These are phyloP conservation scores for Pichia sp. DNA, from an alignment of 1,139 yeast species.

Conservation along the genomic window DNA sequence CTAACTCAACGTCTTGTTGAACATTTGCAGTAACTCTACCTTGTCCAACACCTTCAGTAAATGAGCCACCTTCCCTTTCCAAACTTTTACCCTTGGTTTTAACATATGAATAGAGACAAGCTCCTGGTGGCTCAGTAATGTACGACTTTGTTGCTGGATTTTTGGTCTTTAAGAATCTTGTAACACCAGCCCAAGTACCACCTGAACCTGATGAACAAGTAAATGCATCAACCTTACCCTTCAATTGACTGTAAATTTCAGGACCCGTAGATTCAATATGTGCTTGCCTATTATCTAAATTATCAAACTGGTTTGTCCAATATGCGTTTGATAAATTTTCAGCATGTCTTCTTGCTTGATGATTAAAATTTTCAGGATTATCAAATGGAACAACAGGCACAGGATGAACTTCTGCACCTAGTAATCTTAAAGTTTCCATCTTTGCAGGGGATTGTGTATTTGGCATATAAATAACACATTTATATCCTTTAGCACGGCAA, in stretches of 20 bases:
- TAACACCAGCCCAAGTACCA: slow-evolving; percentile 80
- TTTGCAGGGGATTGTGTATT: slow-evolving; percentile 77
- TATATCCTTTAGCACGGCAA: slow-evolving; percentile 76
- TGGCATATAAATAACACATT: slow-evolving; percentile 84
- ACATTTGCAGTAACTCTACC: slow-evolving; percentile 85
- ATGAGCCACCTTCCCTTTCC: slow-evolving; percentile 68
- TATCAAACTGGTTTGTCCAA: slow-evolving; percentile 91
- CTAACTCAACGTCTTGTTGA: slow-evolving; percentile 57
- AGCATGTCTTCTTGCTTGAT: slow-evolving; percentile 80
- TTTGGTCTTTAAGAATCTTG: slow-evolving; percentile 62
- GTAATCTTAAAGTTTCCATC: slow-evolving; percentile 59
- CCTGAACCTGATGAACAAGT: slow-evolving; percentile 91
- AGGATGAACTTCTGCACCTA: slow-evolving; percentile 84
- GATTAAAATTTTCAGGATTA: slow-evolving; percentile 78
- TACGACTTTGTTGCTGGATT: slow-evolving; percentile 38
- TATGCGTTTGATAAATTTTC: slow-evolving; percentile 68
- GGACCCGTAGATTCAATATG: slow-evolving; percentile 93
- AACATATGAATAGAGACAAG: slow-evolving; percentile 74
- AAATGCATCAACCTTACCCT: slow-evolving; percentile 76
- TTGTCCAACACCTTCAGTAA: slow-evolving; percentile 95
- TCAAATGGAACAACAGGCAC: slow-evolving; percentile 85
- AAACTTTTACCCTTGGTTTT: slow-evolving; percentile 34
- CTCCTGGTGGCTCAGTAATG: slow-evolving; percentile 92
- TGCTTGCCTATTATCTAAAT: slow-evolving; percentile 78
- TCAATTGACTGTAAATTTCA: slow-evolving; percentile 82